Percentiles rank a stretch among this genome's conserved stretches.
phyloP scores from a whole-genome alignment of 2,329 filamentous ascomycete genomes.

The Penicillium sp. region DNA sequence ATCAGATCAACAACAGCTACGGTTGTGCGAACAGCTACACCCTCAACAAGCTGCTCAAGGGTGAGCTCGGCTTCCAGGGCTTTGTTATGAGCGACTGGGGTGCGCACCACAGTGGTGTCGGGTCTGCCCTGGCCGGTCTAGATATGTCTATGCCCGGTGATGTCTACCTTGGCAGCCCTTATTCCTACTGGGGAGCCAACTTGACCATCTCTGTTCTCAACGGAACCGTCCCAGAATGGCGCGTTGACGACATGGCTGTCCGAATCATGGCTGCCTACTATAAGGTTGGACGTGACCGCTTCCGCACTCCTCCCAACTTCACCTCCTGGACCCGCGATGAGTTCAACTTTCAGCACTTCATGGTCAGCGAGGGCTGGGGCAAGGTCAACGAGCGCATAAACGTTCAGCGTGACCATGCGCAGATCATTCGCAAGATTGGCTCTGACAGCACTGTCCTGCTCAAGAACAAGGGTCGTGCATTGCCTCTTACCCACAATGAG shows the following conservation, averaged over 20 bases:
- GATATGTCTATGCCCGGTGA: conserved; percentile 88
- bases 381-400: conserved; percentile 79
- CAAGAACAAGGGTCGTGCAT: conserved; percentile 69
- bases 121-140: conserved; percentile 64
- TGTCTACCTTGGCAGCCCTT: conserved; percentile 68
- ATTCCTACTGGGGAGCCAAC: conserved; percentile 80
- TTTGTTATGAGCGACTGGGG: conserved; percentile 71
- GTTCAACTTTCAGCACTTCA: conserved; percentile 65
- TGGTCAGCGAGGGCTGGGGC: conserved; percentile 57
- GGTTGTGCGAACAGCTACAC: conserved; percentile 63
- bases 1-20: conserved; percentile 68
- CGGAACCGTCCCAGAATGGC: conserved; percentile 81
- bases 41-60: conserved; percentile 64
- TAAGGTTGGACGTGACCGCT: conserved; percentile 57
- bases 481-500: conserved; percentile 74
- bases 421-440: conserved; percentile 71
- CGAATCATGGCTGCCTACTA: conserved; percentile 70
- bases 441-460: conserved; percentile 82
- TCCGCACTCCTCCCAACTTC: conserved; percentile 68
- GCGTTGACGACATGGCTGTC: conserved; percentile 87
- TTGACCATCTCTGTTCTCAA: conserved; percentile 84
- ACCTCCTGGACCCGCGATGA: conserved; percentile 81
- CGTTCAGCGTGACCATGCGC: conserved; percentile 72
- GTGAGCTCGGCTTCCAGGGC: conserved; percentile 73
- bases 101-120: conserved; percentile 70